A percentile compares a stretch with the other conserved stretches of the same genome.
phyloP scores from a whole-genome alignment of 306 rosid species.

The Prunus davidiana region DNA sequence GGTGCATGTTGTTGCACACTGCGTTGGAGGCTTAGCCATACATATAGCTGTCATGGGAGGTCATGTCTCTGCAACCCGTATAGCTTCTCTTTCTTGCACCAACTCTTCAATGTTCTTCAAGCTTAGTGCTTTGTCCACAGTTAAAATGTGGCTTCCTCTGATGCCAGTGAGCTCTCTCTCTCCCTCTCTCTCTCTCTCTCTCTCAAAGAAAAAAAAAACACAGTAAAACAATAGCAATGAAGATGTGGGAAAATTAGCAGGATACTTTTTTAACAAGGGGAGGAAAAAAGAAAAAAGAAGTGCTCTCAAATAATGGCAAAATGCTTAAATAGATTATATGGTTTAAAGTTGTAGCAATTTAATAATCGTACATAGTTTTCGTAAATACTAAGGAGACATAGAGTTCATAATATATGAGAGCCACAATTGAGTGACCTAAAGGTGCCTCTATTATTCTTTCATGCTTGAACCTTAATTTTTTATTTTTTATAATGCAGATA shows the following conservation, averaged over 20 bases:
- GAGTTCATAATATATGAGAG: not conserved
- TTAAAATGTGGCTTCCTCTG: slow-evolving; percentile 43
- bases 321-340: too few species aligned
- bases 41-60: slow-evolving; percentile 41
- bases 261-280: not conserved
- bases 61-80: slow-evolving; percentile 21
- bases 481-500: slow-evolving; percentile 21
- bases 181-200: not conserved
- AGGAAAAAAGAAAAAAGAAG: not conserved
- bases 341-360: not conserved
- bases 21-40: slow-evolving; percentile 37
- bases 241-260: not conserved
- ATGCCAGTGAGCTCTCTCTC: slow-evolving; percentile 15
- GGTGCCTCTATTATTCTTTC: not conserved
- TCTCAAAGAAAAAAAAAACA: not conserved
- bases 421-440: too few species aligned
- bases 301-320: too few species aligned
- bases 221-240: too few species aligned
- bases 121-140: slow-evolving; percentile 19
- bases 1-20: slow-evolving; percentile 37
- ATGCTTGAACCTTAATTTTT: not conserved
- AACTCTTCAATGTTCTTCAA: slow-evolving; percentile 41
- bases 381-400: too few species aligned
- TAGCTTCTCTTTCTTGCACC: slow-evolving; percentile 39
- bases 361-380: too few species aligned